A percentile compares a stretch with the other conserved stretches of the same genome.
These are phyloP conservation scores for Isatis lusitanica DNA, from an alignment of 441 rosid species.

Conservation along the genomic window DNA sequence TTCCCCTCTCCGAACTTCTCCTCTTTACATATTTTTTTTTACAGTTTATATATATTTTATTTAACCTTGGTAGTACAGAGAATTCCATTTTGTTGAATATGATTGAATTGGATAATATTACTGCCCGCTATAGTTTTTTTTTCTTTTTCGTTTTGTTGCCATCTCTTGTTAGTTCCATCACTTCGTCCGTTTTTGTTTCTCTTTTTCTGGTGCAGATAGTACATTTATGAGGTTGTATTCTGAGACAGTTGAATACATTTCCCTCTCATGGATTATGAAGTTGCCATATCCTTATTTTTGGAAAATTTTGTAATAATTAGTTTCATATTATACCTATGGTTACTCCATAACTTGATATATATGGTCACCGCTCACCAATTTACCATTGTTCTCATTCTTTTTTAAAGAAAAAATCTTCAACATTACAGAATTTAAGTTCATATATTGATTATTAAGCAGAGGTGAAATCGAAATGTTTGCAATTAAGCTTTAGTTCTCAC, in stretches of 20 bases:
- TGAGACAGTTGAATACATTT: constrained; percentile 17
- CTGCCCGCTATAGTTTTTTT: neutral
- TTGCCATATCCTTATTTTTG: neutral
- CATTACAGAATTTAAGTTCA: neutral
- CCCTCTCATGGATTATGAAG: constrained; percentile 13
- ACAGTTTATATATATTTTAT: constrained; percentile 11
- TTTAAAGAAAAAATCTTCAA: neutral
- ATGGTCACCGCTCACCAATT: neutral
- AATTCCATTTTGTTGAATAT: constrained; percentile 23
- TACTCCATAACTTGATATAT: neutral
- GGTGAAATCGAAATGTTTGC: neutral
- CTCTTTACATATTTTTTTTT: neutral
- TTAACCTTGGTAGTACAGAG: constrained; percentile 21
- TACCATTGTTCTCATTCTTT: neutral
- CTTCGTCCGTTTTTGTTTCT: neutral
- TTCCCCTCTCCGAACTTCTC: neutral
- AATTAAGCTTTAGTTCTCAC: neutral
- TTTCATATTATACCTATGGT: neutral
- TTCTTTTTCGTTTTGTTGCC: neutral
- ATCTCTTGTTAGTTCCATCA: neutral
- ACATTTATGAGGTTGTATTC: constrained; percentile 21
- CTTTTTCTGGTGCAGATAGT: neutral
- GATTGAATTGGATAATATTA: neutral
- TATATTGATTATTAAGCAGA: neutral
- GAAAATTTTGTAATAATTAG: constrained; percentile 25